Evolutionary conservation across 306 rosid genomes (phyloP).

Genomic region (Lagenaria siceraria): DNA sequence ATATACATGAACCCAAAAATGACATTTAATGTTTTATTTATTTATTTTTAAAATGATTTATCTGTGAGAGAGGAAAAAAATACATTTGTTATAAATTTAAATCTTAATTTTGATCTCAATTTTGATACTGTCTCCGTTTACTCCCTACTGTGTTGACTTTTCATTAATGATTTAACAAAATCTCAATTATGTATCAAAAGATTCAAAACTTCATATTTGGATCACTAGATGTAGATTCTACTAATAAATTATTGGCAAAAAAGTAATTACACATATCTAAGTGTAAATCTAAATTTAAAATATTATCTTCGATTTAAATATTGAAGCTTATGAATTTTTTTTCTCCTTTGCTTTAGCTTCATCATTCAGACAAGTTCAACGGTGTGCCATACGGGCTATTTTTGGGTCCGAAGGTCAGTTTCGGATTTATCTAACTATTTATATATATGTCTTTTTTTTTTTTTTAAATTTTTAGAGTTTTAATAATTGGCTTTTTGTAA

Average conservation of each 20-base stretch:
- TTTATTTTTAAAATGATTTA: no score
- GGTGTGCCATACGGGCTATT: slow-evolving; percentile 96
- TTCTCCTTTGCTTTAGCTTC: slow-evolving; percentile 41
- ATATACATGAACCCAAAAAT: no score
- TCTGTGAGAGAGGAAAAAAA: no score
- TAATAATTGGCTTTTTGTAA: no score
- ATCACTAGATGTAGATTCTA: background rate
- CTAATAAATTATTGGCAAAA: background rate
- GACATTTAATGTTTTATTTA: no score
- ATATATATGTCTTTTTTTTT: no score
- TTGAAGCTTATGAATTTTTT: background rate
- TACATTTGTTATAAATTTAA: background rate
- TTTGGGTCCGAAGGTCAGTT: slow-evolving; percentile 83
- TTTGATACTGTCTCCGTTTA: background rate
- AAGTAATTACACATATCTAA: background rate
- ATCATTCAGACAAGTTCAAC: slow-evolving; percentile 77
- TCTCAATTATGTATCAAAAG: background rate
- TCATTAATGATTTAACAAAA: background rate
- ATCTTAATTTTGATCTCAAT: background rate
- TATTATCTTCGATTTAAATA: background rate
- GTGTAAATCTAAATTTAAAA: background rate
- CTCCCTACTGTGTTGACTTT: background rate
- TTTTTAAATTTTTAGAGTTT: no score
- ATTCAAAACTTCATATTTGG: background rate
- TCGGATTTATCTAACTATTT: background rate